phyloP scores from a whole-genome alignment of 2,329 filamentous ascomycete genomes.

The Penicillium olsonii region DNA sequence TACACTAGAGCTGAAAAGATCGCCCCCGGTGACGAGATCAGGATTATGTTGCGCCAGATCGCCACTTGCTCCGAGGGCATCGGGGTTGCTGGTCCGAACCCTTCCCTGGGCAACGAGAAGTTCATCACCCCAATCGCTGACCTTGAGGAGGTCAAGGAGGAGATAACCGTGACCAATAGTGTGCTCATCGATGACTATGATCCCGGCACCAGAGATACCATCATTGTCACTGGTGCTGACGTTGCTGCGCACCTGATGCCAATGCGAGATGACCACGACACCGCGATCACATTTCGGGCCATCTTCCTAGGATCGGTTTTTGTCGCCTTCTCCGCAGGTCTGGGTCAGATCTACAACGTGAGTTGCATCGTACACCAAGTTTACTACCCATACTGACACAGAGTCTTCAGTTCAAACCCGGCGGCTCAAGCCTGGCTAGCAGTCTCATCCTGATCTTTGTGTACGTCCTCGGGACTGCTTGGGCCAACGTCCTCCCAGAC shows the following conservation, averaged over 20 bases:
- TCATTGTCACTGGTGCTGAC: conserved; percentile 57
- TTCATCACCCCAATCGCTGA: neutral
- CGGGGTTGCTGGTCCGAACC: no score
- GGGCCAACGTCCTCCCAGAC: conserved; percentile 51
- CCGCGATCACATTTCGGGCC: conserved; percentile 55
- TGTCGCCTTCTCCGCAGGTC: conserved; percentile 55
- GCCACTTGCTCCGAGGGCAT: no score
- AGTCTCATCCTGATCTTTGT: conserved; percentile 60
- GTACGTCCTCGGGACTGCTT: conserved; percentile 56
- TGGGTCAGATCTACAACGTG: conserved; percentile 58
- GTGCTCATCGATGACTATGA: neutral
- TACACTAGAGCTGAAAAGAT: no score
- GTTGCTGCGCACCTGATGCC: conserved; percentile 53
- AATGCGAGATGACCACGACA: conserved; percentile 56
- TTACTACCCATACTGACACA: neutral
- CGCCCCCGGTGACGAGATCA: no score
- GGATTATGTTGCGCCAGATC: no score
- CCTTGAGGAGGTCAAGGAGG: neutral
- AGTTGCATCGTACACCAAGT: conserved; percentile 16
- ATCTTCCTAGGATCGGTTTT: conserved; percentile 53
- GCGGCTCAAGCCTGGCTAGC: conserved; percentile 49
- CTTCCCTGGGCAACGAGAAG: neutral
- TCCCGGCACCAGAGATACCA: conserved; percentile 29
- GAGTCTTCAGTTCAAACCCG: conserved; percentile 55
- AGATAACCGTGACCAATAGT: neutral